Conservation (phyloP, 2,329 filamentous ascomycete species). For the Verticillium nonalfalfae region DNA sequence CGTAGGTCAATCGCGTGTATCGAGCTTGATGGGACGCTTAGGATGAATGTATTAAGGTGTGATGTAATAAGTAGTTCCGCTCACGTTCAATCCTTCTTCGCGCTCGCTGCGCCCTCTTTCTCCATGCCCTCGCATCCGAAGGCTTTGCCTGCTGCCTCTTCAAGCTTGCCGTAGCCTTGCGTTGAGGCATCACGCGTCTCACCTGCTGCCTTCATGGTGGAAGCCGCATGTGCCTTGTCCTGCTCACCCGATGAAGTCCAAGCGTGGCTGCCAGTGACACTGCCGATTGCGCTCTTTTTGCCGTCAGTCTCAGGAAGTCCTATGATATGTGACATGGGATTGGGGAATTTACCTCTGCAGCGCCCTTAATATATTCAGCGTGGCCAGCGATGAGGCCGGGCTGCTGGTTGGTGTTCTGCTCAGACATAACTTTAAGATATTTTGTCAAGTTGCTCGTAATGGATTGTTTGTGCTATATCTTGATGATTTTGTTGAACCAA, state of each 20-base stretch:
- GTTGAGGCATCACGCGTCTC: constrained; percentile 45
- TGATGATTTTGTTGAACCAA: neutral
- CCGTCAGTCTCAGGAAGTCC: neutral
- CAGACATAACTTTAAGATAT: neutral
- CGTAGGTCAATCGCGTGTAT: too few species aligned
- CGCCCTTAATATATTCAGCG: constrained; percentile 63
- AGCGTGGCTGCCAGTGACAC: constrained; percentile 52
- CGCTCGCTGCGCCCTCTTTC: constrained; percentile 51
- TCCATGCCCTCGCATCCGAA: constrained; percentile 66
- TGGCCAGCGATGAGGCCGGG: constrained; percentile 58
- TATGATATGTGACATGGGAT: neutral
- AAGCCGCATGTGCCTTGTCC: constrained; percentile 56
- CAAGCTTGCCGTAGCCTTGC: constrained; percentile 54
- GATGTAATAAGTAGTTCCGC: neutral
- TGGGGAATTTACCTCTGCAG: constrained; percentile 49
- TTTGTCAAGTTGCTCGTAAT: neutral
- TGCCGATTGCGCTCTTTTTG: constrained; percentile 51
- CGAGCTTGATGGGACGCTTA: too few species aligned
- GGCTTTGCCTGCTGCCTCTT: constrained; percentile 57
- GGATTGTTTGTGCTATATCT: neutral
- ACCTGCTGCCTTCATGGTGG: constrained; percentile 55
- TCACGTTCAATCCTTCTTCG: constrained; percentile 18
- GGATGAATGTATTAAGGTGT: too few species aligned
- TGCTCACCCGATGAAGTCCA: constrained; percentile 60
- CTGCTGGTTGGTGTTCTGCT: constrained; percentile 26